Base-by-base conservation (phyloP, 306 rosid species). In the Casuarina glauca region DNA sequence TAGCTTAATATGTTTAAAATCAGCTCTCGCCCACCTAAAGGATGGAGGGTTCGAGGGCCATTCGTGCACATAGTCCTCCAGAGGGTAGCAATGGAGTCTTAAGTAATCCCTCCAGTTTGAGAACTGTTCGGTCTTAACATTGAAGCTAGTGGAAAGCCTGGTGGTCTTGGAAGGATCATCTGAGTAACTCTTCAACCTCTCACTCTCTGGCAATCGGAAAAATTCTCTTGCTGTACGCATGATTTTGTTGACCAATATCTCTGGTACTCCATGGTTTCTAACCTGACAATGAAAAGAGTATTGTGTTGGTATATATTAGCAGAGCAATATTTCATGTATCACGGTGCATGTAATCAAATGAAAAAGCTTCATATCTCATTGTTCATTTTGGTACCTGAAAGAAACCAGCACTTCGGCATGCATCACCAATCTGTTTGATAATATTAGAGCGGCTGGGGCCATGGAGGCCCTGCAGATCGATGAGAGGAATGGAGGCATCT, bases 101-200 rank as follows among this genome's bases (percentile, higher is more conserved):
- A 88, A 76, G 57, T 80, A 88, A 83, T 88, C 91, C 50, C 91
- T 82, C 89, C 89, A 88, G 76, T 81, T 88, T 1, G 89, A 72
- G 0, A 86, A 57, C 17, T 82, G 82, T 52, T 88, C 89, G 2
- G 87, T 88, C 70, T 74, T 80, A 13, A 88, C 82, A 39, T 88
- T 88, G 75, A 88, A 88, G 51, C 89, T 85, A 0, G 91, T 88
- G 15, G 91, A 88, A 10, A 88, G 84, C 74, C 89, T 80, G 35
- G 89, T 88, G 42, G 87, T 76, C 69, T 85, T 88, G 3, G 82
- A 49, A 36, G 89, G 86, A 53, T 87, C 91, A 19, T 85, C 85
- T 36, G 88, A 85, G 81, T 87, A 87, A 48, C 13, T 84, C 80
- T 88, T 88, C 79, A 88, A 9, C 42, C 89, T 88, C 75, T 88